Evolutionary conservation across 805 yeast genomes (phyloP).

Genomic region (Lipomyces mesembrius): DNA sequence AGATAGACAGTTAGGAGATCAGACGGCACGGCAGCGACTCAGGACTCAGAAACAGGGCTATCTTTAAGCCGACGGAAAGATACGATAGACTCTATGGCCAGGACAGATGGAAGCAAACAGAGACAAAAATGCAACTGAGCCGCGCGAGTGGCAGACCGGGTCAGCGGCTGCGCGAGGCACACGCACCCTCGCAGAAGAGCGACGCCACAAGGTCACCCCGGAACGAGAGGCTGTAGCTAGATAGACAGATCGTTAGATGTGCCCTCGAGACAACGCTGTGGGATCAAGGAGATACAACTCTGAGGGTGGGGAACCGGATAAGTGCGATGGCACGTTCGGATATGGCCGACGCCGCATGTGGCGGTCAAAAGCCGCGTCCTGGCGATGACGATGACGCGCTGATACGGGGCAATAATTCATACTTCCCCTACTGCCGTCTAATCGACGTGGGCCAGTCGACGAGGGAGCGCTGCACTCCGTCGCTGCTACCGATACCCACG

Average conservation of each 20-base stretch:
- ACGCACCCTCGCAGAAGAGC: not conserved
- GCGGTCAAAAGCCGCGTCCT: not conserved
- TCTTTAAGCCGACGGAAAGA: not conserved
- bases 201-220: not conserved
- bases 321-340: conserved; percentile 10
- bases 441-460: too few species aligned
- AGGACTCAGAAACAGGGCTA: too few species aligned
- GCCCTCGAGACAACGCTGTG: too few species aligned
- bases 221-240: not conserved
- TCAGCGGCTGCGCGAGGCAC: too few species aligned
- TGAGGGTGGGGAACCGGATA: not conserved
- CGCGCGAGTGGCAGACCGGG: not conserved
- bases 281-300: not conserved
- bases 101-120: not conserved
- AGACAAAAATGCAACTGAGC: not conserved
- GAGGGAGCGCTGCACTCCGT: not conserved
- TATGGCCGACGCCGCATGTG: conserved; percentile 24
- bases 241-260: too few species aligned
- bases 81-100: not conserved
- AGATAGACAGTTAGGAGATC: not conserved
- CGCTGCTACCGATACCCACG: not conserved
- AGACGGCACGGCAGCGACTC: not conserved
- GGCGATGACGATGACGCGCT: too few species aligned
- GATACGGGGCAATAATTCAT: not conserved
- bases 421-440: not conserved